Conservation (phyloP, 2,329 filamentous ascomycete species). For the Rhynchosporium secalis region DNA sequence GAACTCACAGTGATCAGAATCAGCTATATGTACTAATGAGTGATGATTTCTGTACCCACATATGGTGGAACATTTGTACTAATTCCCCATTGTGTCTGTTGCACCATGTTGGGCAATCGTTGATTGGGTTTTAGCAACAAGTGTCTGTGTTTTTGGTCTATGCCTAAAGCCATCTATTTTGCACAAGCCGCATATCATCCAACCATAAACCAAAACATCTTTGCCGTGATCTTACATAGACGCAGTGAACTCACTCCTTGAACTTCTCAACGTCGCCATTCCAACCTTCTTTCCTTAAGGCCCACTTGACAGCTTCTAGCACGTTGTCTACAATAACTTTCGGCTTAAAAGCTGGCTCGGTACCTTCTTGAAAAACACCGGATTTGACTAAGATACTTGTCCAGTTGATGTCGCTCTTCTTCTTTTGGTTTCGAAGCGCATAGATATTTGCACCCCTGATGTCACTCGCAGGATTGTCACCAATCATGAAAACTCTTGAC, state of each 20-base stretch:
- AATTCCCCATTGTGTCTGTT: too few species aligned
- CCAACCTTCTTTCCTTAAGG: slow-evolving; percentile 54
- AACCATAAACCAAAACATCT: not conserved
- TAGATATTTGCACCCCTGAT: slow-evolving; percentile 85
- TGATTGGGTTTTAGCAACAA: too few species aligned
- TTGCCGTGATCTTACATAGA: not conserved
- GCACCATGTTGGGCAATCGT: too few species aligned
- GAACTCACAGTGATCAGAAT: not conserved
- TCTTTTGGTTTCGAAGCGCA: slow-evolving; percentile 54
- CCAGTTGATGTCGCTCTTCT: slow-evolving; percentile 60
- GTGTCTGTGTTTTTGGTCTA: not conserved
- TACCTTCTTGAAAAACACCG: slow-evolving; percentile 67
- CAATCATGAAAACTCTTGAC: slow-evolving; percentile 84
- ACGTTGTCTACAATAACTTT: slow-evolving; percentile 72
- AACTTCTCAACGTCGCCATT: slow-evolving; percentile 2
- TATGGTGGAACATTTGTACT: not conserved
- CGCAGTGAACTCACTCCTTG: not conserved
- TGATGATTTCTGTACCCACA: not conserved
- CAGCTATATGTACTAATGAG: not conserved
- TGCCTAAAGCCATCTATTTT: not conserved
- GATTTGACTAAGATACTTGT: slow-evolving; percentile 74
- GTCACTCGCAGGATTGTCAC: slow-evolving; percentile 86
- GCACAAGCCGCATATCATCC: not conserved
- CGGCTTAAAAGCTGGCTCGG: slow-evolving; percentile 59
- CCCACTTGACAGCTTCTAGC: slow-evolving; percentile 74